Evolutionary conservation across 345 rosid genomes (phyloP).

Genomic region (Durio zibethinus): DNA sequence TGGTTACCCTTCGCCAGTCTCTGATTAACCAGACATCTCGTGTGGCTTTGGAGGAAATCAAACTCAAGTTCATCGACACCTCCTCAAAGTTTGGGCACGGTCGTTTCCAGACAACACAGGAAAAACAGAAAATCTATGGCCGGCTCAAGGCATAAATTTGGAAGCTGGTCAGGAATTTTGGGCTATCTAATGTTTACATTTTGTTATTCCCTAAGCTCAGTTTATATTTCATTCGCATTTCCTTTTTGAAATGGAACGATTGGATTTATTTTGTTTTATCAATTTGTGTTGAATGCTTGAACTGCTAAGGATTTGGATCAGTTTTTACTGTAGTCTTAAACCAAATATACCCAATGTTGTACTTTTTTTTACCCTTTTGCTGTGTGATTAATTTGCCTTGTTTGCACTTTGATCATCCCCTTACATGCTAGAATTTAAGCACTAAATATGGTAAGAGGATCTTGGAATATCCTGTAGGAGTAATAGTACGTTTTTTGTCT

Average conservation of each 20-base stretch:
- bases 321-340: neutral
- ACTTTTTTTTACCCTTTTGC: too few relatives aligned
- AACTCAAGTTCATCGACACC: slow-evolving; percentile 71
- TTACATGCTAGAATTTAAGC: too few relatives aligned
- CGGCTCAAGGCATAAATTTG: slow-evolving; percentile 51
- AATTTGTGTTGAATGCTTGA: neutral
- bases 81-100: too few relatives aligned
- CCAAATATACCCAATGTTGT: neutral
- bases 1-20: slow-evolving; percentile 72
- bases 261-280: neutral
- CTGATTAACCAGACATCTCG: slow-evolving; percentile 73
- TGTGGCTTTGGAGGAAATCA: slow-evolving; percentile 61
- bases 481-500: too few relatives aligned
- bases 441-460: too few relatives aligned
- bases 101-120: slow-evolving; percentile 63
- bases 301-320: neutral
- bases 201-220: neutral
- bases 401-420: too few relatives aligned
- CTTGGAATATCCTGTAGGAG: too few relatives aligned
- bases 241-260: neutral
- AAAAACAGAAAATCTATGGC: slow-evolving; percentile 57
- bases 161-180: neutral
- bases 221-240: neutral
- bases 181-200: neutral
- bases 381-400: too few relatives aligned